phyloP scores from a whole-genome alignment of 2,329 filamentous ascomycete genomes.

The Neophaeococcomyces aloes region DNA sequence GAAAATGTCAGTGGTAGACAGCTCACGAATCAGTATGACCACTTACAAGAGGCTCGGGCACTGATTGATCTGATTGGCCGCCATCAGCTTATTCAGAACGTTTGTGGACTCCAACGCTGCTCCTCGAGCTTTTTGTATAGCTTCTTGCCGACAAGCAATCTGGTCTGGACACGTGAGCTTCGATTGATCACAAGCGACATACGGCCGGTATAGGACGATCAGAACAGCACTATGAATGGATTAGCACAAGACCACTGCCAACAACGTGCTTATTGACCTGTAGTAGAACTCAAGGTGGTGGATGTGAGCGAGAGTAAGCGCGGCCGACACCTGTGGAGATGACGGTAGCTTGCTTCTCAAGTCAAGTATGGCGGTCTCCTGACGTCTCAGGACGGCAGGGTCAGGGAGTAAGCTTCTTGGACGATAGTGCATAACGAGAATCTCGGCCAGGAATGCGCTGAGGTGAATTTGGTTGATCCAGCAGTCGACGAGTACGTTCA shows the following conservation, averaged over 20 bases:
- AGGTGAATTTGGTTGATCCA: slow-evolving; percentile 24
- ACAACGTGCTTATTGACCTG: no score
- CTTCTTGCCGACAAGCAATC: slow-evolving; percentile 19
- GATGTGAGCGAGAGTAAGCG: slow-evolving; percentile 15
- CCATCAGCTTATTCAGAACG: slow-evolving; percentile 22
- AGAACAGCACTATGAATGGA: slow-evolving; percentile 19
- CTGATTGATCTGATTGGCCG: slow-evolving; percentile 9
- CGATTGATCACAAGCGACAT: slow-evolving; percentile 17
- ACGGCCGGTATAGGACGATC: slow-evolving; percentile 25
- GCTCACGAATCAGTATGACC: no score
- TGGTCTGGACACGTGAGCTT: slow-evolving; percentile 14
- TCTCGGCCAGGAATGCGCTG: slow-evolving; percentile 21
- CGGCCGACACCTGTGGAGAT: background rate
- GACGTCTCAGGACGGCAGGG: background rate
- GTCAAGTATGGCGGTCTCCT: slow-evolving; percentile 7
- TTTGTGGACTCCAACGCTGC: slow-evolving; percentile 24
- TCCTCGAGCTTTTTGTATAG: slow-evolving; percentile 20
- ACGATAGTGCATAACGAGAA: slow-evolving; percentile 23
- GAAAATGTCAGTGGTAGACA: no score
- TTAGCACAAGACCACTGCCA: no score
- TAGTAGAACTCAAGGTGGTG: slow-evolving; percentile 26
- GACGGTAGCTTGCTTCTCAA: slow-evolving; percentile 4
- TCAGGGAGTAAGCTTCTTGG: slow-evolving; percentile 11
- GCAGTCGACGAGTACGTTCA: slow-evolving; percentile 10
- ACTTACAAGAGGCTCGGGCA: slow-evolving; percentile 8